A percentile compares a stretch with the other conserved stretches of the same genome.
These are phyloP conservation scores for Arthrobotrys conoides DNA, from an alignment of 2,329 filamentous ascomycete genomes.

Conservation along the genomic window DNA sequence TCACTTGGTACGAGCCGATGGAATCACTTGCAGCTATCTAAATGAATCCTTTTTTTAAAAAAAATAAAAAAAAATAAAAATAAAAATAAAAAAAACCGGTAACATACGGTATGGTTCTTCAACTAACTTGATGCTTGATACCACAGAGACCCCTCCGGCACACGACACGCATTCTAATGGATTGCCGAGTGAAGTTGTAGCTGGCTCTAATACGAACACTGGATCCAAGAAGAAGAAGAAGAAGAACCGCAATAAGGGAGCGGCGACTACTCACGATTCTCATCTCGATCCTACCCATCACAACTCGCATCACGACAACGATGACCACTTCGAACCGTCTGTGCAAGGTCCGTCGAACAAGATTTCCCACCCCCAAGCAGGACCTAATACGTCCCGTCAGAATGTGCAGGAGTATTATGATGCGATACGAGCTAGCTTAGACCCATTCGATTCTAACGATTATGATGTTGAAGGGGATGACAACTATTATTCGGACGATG, in stretches of 20 bases:
- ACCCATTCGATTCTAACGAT: constrained; percentile 62
- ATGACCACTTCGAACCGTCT: constrained; percentile 61
- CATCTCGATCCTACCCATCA: constrained; percentile 55
- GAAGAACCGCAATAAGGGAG: constrained; percentile 60
- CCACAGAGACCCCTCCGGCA: constrained; percentile 45
- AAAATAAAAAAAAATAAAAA: too few relatives aligned
- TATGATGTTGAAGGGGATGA: constrained; percentile 61
- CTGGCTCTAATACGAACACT: constrained; percentile 27
- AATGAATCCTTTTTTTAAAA: not conserved
- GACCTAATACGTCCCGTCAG: constrained; percentile 60
- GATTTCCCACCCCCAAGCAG: constrained; percentile 60
- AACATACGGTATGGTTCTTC: not conserved
- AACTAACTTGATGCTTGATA: constrained; percentile 33
- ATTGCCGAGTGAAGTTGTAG: constrained; percentile 45
- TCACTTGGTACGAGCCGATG: constrained; percentile 50
- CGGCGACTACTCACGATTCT: constrained; percentile 45
- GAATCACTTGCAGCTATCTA: constrained; percentile 13
- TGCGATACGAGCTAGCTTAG: constrained; percentile 61
- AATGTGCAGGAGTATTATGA: constrained; percentile 62
- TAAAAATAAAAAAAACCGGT: not conserved
- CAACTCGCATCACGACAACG: constrained; percentile 41
- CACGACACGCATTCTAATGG: constrained; percentile 60
- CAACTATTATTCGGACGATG: constrained; percentile 58
- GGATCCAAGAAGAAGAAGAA: constrained; percentile 61
- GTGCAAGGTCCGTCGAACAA: constrained; percentile 61